Evolutionary conservation across 2,329 filamentous ascomycete species (phyloP).

Genomic region (Pseudogymnoascus sp.): DNA sequence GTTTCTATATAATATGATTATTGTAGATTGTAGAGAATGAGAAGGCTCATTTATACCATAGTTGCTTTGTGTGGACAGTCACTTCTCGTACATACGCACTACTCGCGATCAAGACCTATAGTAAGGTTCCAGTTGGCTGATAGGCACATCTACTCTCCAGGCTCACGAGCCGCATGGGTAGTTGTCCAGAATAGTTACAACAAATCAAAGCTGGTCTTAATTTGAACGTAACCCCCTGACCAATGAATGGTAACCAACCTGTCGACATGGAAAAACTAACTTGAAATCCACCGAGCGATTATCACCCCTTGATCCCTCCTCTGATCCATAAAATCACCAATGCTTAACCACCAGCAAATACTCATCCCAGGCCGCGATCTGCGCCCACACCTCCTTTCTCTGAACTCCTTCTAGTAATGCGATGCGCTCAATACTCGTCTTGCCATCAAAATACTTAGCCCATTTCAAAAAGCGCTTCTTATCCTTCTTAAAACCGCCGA

Average conservation of each 20-base stretch:
- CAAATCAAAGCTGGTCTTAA: not conserved
- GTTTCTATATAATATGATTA: not conserved
- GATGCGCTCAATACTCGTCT: conserved; percentile 76
- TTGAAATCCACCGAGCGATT: not conserved
- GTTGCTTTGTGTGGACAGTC: not conserved
- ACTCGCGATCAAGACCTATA: not conserved
- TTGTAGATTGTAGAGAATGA: not conserved
- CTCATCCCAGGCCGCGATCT: conserved; percentile 57
- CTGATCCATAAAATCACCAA: conserved; percentile 42
- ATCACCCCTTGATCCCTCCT: not conserved
- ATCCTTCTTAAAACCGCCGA: conserved; percentile 36
- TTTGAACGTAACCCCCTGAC: not conserved
- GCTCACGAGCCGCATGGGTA: not conserved
- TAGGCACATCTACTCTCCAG: not conserved
- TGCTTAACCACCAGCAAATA: conserved; percentile 60
- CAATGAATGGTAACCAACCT: not conserved
- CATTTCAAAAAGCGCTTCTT: conserved; percentile 61
- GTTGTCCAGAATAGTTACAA: not conserved
- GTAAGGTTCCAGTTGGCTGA: not conserved
- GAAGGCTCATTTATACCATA: not conserved
- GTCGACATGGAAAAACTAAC: not conserved
- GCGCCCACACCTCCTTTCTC: conserved; percentile 67
- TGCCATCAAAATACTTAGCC: conserved; percentile 81
- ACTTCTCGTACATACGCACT: not conserved
- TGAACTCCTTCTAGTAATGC: conserved; percentile 79